Evolutionary conservation across 2,329 filamentous ascomycete genomes (phyloP), one percentile per base, ranked within the genome.

Genomic region (Rhynchosporium secalis): DNA sequence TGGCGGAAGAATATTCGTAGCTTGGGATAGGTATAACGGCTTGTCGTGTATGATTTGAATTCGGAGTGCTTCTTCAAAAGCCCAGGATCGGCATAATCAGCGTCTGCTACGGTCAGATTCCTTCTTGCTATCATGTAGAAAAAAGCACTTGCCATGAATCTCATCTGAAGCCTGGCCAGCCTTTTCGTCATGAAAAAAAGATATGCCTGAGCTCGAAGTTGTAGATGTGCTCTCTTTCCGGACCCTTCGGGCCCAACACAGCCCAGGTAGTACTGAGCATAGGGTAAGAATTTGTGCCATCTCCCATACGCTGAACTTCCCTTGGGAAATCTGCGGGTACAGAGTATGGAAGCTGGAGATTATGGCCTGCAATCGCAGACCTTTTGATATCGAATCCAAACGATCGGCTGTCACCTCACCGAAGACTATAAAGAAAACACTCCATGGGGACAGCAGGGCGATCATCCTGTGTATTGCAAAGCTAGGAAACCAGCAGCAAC

Each of bases 1-100:
- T 85, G 85, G 61, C 89, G 85, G 76, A 89, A 93, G 75, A 98
- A 97, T 48, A 93, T 87, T 61, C 94, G 86, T 66, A 98, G 82
- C 38, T 82, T 84, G 1, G 86, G 83, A 74, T 97, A 98, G 8
- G 83, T 87, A 55, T 76, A 87, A 33, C 76, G 77, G 15, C 80
- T 81, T 2, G 92, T 93, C n/a, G 82, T 86, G 75, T 92, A 96
- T 4, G 86, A 82, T 71, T 83, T 83, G 69, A 89, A 81, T 45
- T 83, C 81, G 13, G 91, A 92, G 75, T 94, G 83, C 69, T 92
- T 89, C 74, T 83, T 88, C 64, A 98, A 81, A 12, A 97, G 81
- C n/a, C 86, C 82, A 36, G 93, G 92, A 71, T 97, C 92, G 13
- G 65, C 62, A 8, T 56, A 52, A 64, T 72, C 68, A 46, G 69